Conservation (phyloP, 306 rosid species). For the Elaeagnus macrophylla region DNA sequence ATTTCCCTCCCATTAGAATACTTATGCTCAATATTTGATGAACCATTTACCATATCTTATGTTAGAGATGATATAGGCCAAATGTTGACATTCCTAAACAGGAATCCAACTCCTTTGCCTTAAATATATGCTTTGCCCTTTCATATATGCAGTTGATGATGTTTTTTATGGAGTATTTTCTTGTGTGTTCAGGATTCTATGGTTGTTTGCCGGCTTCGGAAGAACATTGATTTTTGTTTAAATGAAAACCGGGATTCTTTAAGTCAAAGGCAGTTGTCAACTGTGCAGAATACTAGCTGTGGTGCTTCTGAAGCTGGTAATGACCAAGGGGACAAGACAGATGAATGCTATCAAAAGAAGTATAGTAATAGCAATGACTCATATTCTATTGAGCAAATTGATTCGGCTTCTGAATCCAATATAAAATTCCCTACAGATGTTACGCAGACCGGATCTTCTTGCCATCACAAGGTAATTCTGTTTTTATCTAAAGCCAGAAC, state of each 20-base stretch:
- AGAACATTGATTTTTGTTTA: constrained; percentile 50
- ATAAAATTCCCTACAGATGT: constrained; percentile 33
- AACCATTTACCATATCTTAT: too few relatives aligned
- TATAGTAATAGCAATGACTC: constrained; percentile 54
- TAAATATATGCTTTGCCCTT: not conserved
- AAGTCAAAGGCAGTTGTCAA: constrained; percentile 24
- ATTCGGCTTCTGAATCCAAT: constrained; percentile 49
- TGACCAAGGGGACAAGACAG: constrained; percentile 45
- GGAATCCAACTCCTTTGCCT: not conserved
- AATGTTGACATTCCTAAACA: too few relatives aligned
- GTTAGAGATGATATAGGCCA: too few relatives aligned
- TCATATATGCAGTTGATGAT: not conserved
- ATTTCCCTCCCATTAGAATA: not conserved
- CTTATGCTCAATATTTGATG: too few relatives aligned
- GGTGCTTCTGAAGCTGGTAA: constrained; percentile 32
- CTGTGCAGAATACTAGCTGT: constrained; percentile 35
- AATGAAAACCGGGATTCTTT: constrained; percentile 51
- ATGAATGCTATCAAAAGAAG: constrained; percentile 36
- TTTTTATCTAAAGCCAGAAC: not conserved
- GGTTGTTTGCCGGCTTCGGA: constrained; percentile 84
- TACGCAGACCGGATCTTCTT: constrained; percentile 31
- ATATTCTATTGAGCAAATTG: constrained; percentile 59
- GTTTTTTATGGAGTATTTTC: not conserved
- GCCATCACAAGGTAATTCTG: constrained; percentile 32
- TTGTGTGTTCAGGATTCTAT: constrained; percentile 51